Conservation (phyloP, 208 protist genomes). For the Crithidia sp. region DNA sequence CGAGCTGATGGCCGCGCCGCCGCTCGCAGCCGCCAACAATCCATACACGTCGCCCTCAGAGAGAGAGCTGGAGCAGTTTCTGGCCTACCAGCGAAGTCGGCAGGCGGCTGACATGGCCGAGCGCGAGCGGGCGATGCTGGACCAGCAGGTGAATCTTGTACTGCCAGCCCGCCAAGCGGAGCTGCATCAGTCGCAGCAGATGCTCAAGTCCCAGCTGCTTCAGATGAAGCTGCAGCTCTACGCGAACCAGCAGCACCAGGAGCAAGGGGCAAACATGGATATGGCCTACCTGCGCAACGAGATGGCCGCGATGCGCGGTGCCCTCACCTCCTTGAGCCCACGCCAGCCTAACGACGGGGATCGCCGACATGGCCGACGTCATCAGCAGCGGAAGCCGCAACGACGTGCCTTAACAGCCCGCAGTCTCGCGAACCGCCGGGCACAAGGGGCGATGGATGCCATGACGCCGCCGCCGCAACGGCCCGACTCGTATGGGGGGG, state of each 20-base stretch:
- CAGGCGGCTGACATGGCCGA: slow-evolving; percentile 35
- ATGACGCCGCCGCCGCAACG: background rate
- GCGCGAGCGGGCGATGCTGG: slow-evolving; percentile 41
- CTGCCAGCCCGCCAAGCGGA: slow-evolving; percentile 44
- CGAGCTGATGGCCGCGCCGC: slow-evolving; percentile 7
- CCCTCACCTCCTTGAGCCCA: slow-evolving; percentile 23
- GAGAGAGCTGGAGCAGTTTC: slow-evolving; percentile 35
- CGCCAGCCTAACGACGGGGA: background rate
- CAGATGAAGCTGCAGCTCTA: slow-evolving; percentile 56
- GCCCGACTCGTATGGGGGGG: slow-evolving; percentile 21
- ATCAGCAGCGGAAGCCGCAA: background rate
- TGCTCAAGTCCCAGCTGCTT: slow-evolving; percentile 40
- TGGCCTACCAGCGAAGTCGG: slow-evolving; percentile 39
- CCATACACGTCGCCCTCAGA: slow-evolving; percentile 21
- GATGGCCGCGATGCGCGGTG: slow-evolving; percentile 38
- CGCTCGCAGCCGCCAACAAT: background rate
- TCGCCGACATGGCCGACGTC: background rate
- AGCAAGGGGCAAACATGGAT: slow-evolving; percentile 32
- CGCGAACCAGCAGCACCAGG: slow-evolving; percentile 30
- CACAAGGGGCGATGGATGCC: background rate
- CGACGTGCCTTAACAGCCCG: background rate
- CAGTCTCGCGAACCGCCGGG: slow-evolving; percentile 12
- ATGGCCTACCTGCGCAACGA: slow-evolving; percentile 50
- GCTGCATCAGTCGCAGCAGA: slow-evolving; percentile 51
- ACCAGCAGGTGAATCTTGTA: slow-evolving; percentile 51